Percentiles rank a stretch among this genome's conserved stretches.
phyloP scores from a whole-genome alignment of 75 land plant species.

The Selaginella moellendorffii region DNA sequence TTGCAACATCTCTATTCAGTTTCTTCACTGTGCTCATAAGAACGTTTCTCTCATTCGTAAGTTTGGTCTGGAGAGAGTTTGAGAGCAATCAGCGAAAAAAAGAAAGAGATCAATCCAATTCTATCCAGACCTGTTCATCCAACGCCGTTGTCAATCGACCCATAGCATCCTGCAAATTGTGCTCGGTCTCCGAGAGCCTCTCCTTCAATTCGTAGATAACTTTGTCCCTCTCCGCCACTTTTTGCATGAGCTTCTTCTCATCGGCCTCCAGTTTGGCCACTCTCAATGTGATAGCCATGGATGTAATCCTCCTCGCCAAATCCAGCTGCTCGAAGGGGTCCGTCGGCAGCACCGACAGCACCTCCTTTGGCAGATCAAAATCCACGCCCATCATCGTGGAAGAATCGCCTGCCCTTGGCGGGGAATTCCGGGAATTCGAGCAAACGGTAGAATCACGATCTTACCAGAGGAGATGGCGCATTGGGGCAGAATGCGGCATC shows the following conservation, averaged over 20 bases:
- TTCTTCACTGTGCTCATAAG: neutral
- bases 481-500: neutral
- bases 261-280: slow-evolving; percentile 15
- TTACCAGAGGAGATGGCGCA: neutral
- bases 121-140: slow-evolving; percentile 13
- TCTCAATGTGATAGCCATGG: slow-evolving; percentile 5
- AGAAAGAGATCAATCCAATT: neutral
- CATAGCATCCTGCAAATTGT: slow-evolving; percentile 10
- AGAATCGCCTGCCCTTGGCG: neutral
- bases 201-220: slow-evolving; percentile 14
- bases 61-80: neutral
- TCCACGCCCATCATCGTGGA: slow-evolving; percentile 7
- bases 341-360: slow-evolving; percentile 13
- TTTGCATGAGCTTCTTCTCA: slow-evolving; percentile 1
- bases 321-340: slow-evolving; percentile 17
- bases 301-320: slow-evolving; percentile 11
- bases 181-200: slow-evolving; percentile 11
- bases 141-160: slow-evolving; percentile 10
- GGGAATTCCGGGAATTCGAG: neutral
- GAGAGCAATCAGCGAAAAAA: neutral
- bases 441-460: neutral
- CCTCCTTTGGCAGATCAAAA: slow-evolving; percentile 13
- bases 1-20: neutral
- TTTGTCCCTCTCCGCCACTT: slow-evolving; percentile 12
- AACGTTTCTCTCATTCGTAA: neutral